Evolutionary conservation across 768 basidiomycete genomes (phyloP), one percentile per base, ranked within the genome.

Genomic region (Boletus rex-veris): DNA sequence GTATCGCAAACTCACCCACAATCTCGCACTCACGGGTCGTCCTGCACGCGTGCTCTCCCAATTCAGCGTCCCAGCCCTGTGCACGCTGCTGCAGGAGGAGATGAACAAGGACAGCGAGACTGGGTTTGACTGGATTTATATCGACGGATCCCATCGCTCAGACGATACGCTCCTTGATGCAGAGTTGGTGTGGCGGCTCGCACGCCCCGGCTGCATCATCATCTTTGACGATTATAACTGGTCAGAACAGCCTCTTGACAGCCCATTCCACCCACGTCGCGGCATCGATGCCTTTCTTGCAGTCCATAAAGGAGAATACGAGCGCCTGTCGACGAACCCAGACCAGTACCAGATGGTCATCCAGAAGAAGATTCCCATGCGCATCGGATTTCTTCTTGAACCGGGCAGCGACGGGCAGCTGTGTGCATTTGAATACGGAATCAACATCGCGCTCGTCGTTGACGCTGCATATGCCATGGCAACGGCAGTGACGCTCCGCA

Each of bases 111-210:
- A 39, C 0, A 31, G 62, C 1, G 53, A 54, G 1, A 68, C 76
- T 16, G 82, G 82, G 2, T 84, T 78, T 55, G 80, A 83, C 55
- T 84, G 79, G 77, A 68, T 83, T 15, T 84, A 84, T 57, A 62
- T 84, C 43, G 81, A 83, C 52, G 82, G 82, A 5, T 81, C 80
- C 7, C 82, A 83, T 61, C 76, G 79, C 48, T 79, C 82, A 8
- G 80, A 80, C 55, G 83, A 84, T 57, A 83, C 80, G 0, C 68
- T 84, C 45, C 72, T 84, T n/a, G 83, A 84, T 59, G 82, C 75
- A 8, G 83, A 84, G 63, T 65, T 83, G 31, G 75, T 73, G 2
- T 83, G 82, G 82, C 71, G 83, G 6, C 66, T 84, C 16, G 78
- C 81, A 3, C 70, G 73, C 48, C 72, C 76, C 31, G 78, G 75